These are phyloP conservation scores for Dothiorella sarmentorum DNA, from an alignment of 2,329 filamentous ascomycete species.

Conservation along the genomic window DNA sequence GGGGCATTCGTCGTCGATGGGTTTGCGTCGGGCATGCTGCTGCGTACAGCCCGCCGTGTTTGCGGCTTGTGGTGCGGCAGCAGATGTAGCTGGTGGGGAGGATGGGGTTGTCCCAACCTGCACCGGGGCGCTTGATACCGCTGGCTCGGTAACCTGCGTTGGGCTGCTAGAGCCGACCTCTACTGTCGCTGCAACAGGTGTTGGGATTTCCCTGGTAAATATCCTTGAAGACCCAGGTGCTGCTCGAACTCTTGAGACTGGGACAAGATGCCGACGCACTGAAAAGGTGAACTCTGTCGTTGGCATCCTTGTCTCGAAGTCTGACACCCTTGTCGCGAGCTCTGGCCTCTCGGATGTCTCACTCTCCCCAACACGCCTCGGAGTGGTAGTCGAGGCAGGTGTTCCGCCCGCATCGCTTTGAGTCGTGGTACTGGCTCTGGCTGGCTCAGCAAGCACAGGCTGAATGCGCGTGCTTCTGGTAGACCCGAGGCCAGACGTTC, in stretches of 20 bases:
- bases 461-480: neutral
- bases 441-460: neutral
- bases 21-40: neutral
- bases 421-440: neutral
- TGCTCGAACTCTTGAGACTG: neutral
- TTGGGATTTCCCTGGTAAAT: too few relatives aligned
- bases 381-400: too few relatives aligned
- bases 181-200: too few relatives aligned
- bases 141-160: too few relatives aligned
- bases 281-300: neutral
- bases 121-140: too few relatives aligned
- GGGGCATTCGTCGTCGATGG: slow-evolving; percentile 52
- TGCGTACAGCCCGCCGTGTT: neutral
- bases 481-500: neutral
- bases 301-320: too few relatives aligned
- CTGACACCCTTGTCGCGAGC: too few relatives aligned
- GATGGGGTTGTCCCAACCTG: neutral
- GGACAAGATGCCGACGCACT: neutral
- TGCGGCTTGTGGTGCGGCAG: neutral
- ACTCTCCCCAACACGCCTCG: too few relatives aligned
- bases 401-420: neutral
- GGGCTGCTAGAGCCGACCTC: too few relatives aligned
- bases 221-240: too few relatives aligned
- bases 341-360: too few relatives aligned
- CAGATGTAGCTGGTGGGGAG: neutral